These are phyloP conservation scores for Diutina mesorugosa DNA, from an alignment of 1,139 yeast species.

Conservation along the genomic window DNA sequence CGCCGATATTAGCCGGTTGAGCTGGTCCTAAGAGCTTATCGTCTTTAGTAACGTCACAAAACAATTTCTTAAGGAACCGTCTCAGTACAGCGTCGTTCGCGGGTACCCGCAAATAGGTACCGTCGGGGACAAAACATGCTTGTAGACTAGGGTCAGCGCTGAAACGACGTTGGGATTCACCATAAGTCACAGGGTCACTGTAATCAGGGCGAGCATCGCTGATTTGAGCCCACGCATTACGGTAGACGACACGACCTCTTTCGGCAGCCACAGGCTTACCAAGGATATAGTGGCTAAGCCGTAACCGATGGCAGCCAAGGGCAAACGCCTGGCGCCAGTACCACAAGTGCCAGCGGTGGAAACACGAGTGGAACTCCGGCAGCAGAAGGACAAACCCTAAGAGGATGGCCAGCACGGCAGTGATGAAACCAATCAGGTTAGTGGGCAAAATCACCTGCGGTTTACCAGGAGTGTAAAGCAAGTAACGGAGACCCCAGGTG, in stretches of 20 bases:
- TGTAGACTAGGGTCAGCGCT: conserved; percentile 21
- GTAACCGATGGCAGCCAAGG: conserved; percentile 39
- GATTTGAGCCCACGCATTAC: conserved; percentile 31
- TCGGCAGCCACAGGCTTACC: conserved; percentile 61
- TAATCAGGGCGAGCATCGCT: conserved; percentile 42
- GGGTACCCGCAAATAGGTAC: conserved; percentile 78
- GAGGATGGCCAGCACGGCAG: not conserved
- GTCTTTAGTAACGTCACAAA: conserved; percentile 73
- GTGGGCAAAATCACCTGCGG: conserved; percentile 7
- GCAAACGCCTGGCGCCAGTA: conserved; percentile 55
- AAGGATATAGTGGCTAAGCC: conserved; percentile 71
- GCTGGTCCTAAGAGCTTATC: conserved; percentile 39
- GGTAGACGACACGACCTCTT: conserved; percentile 57
- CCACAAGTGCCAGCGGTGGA: not conserved
- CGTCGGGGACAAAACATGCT: conserved; percentile 62
- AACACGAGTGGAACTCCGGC: not conserved
- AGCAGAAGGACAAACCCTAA: not conserved
- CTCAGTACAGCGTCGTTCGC: conserved; percentile 65
- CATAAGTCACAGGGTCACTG: conserved; percentile 38
- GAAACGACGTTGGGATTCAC: conserved; percentile 34
- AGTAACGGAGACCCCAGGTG: conserved; percentile 37
- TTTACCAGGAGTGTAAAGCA: conserved; percentile 7
- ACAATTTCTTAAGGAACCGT: conserved; percentile 47
- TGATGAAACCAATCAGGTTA: not conserved
- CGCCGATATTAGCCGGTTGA: not conserved